These are phyloP conservation scores for Porphyrellus cyaneotinctus DNA, from an alignment of 768 basidiomycete genomes.

Conservation along the genomic window DNA sequence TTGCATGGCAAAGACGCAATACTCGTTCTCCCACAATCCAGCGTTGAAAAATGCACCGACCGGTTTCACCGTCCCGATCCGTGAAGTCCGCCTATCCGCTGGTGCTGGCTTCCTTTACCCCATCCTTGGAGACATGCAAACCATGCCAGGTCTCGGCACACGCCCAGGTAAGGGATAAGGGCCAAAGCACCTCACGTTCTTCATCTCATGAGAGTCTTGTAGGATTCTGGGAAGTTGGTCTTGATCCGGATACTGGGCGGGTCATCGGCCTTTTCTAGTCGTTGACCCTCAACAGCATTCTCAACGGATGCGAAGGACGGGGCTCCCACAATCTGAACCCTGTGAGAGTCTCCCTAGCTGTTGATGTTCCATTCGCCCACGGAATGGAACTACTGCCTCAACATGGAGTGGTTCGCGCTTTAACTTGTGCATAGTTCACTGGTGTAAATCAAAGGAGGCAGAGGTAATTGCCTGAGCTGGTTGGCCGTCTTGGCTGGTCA, in stretches of 20 bases:
- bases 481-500: background rate
- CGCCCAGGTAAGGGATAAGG: slow-evolving; percentile 61
- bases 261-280: slow-evolving; percentile 81
- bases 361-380: slow-evolving; percentile 14
- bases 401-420: slow-evolving; percentile 38
- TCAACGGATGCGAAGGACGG: slow-evolving; percentile 16
- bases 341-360: slow-evolving; percentile 19
- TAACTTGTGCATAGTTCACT: slow-evolving; percentile 34
- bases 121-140: slow-evolving; percentile 94
- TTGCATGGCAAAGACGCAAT: slow-evolving; percentile 97
- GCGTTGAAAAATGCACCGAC: slow-evolving; percentile 86
- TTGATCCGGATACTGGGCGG: slow-evolving; percentile 73
- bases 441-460: slow-evolving; percentile 13
- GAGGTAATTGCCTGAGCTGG: background rate
- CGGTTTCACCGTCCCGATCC: slow-evolving; percentile 91
- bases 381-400: slow-evolving; percentile 31
- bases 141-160: slow-evolving; percentile 94
- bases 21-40: slow-evolving; percentile 95
- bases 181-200: background rate
- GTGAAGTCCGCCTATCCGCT: slow-evolving; percentile 81
- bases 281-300: slow-evolving; percentile 6
- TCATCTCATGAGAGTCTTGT: slow-evolving; percentile 9
- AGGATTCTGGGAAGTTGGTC: slow-evolving; percentile 90
- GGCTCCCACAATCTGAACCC: background rate
- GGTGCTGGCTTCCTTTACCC: slow-evolving; percentile 97